These are phyloP conservation scores for Insectozyma bohioensis DNA, from an alignment of 1,139 yeast species.

Conservation along the genomic window DNA sequence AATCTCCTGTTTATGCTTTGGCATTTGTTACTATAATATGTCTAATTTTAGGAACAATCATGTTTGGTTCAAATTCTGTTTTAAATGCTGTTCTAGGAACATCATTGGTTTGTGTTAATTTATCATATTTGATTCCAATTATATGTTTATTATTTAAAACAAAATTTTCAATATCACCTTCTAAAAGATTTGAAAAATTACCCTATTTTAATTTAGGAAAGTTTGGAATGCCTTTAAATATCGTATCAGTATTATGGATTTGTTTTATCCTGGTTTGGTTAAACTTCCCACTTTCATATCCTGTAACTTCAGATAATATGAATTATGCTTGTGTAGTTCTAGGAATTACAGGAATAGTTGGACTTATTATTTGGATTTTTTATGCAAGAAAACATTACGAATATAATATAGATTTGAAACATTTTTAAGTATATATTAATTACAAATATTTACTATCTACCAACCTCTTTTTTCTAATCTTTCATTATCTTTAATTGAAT, in stretches of 20 bases:
- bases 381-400: conserved; percentile 20
- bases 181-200: too few species aligned
- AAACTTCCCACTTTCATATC: conserved; percentile 27
- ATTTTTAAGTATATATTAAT: too few species aligned
- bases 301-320: conserved; percentile 33
- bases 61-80: too few species aligned
- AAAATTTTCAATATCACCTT: conserved; percentile 16
- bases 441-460: too few species aligned
- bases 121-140: conserved; percentile 30
- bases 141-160: conserved; percentile 23
- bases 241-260: conserved; percentile 28
- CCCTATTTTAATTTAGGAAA: conserved; percentile 28
- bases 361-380: conserved; percentile 27
- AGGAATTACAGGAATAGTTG: conserved; percentile 30
- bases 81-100: too few species aligned
- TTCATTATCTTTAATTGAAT: conserved; percentile 47
- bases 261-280: conserved; percentile 30
- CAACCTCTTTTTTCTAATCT: conserved; percentile 29
- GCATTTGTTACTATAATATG: conserved; percentile 19
- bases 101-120: conserved; percentile 29
- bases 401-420: conserved; percentile 16
- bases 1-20: conserved; percentile 27
- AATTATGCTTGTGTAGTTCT: conserved; percentile 38
- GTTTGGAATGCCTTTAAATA: conserved; percentile 27
- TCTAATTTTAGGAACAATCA: conserved; percentile 24